phyloP scores from a whole-genome alignment of 176 grass and related monocot genomes.

The Carex scoparia region DNA sequence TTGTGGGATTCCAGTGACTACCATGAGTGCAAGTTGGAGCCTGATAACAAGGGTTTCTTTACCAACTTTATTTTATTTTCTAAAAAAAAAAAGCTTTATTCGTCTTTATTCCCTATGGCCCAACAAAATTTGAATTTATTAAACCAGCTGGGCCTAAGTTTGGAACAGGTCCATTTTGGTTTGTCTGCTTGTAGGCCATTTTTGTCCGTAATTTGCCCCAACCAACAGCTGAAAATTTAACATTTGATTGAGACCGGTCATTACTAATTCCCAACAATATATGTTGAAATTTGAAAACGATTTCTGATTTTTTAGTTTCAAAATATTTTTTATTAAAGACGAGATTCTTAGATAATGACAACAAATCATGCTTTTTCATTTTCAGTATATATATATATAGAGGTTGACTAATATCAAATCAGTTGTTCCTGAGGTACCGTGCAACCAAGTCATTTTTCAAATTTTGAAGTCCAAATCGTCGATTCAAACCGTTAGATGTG shows the following conservation, averaged over 20 bases:
- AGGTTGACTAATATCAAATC: no score
- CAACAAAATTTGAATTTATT: slow-evolving; percentile 46
- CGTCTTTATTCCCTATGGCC: slow-evolving; percentile 44
- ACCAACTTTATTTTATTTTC: slow-evolving; percentile 4
- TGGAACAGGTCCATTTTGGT: not conserved
- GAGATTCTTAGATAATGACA: no score
- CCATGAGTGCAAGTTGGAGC: slow-evolving; percentile 19
- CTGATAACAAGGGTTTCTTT: not conserved
- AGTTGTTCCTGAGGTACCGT: no score
- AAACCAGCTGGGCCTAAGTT: slow-evolving; percentile 26
- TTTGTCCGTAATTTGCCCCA: slow-evolving; percentile 29
- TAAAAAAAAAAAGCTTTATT: slow-evolving; percentile 21
- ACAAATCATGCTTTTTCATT: no score
- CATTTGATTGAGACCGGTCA: slow-evolving; percentile 1
- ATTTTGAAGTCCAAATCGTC: no score
- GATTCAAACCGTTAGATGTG: no score
- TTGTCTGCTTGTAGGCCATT: slow-evolving; percentile 13
- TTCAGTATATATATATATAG: no score
- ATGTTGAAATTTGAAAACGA: not conserved
- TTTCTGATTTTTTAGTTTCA: not conserved
- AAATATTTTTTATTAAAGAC: no score
- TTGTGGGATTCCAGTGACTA: not conserved
- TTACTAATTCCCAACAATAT: not conserved
- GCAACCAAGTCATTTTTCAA: no score
- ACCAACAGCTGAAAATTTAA: slow-evolving; percentile 26